phyloP scores from a whole-genome alignment of 345 rosid species.

The Adansonia digitata region DNA sequence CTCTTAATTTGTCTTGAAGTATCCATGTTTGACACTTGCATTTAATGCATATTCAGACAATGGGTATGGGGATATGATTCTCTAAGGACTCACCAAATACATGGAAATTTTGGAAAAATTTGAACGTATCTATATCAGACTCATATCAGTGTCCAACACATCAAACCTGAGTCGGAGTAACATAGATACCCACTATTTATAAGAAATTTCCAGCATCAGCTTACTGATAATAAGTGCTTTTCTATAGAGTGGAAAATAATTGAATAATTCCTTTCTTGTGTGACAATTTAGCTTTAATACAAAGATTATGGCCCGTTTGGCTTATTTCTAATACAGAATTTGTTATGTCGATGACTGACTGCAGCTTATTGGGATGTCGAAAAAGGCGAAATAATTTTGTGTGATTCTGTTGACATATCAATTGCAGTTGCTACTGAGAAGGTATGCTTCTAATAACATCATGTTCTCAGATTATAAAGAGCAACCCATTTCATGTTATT shows the following conservation, averaged over 20 bases:
- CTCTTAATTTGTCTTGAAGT: no score
- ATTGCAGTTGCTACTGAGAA: conserved; percentile 98
- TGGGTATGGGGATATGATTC: no score
- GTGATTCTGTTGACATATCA: conserved; percentile 78
- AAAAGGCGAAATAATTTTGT: conserved; percentile 64
- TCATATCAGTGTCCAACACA: no score
- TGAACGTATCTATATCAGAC: no score
- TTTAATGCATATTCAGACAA: no score
- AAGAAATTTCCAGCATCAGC: background rate
- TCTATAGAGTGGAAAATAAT: background rate
- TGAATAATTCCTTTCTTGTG: background rate
- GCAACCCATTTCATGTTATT: conserved; percentile 10
- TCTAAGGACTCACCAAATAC: no score
- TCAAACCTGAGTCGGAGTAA: background rate
- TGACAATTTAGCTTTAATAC: background rate
- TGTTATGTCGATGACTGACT: conserved; percentile 16
- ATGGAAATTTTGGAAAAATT: no score
- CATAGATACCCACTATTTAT: background rate
- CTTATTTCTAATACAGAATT: conserved; percentile 17
- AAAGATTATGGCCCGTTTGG: background rate
- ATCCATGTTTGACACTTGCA: no score
- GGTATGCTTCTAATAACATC: conserved; percentile 43
- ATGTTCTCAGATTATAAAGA: conserved; percentile 6
- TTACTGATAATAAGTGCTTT: background rate
- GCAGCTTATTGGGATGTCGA: conserved; percentile 83